Percentiles rank a stretch among this genome's conserved stretches.
phyloP scores from a whole-genome alignment of 306 rosid species.

The Pterocarpus macrocarpus region DNA sequence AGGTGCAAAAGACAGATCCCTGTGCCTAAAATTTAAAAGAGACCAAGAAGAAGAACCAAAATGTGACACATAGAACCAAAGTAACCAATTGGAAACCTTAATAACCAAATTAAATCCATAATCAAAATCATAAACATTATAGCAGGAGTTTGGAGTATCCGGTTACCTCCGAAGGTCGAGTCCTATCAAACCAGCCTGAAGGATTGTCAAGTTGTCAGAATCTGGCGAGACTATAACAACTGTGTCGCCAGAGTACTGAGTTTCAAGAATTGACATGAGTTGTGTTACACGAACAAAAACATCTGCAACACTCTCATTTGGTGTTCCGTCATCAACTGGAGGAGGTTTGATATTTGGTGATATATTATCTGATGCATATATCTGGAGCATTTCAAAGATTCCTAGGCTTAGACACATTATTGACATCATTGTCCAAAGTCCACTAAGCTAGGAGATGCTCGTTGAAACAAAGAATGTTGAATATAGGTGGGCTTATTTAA shows the following conservation, averaged over 20 bases:
- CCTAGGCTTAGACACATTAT: neutral
- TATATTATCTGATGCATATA: slow-evolving; percentile 78
- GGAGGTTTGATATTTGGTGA: slow-evolving; percentile 83
- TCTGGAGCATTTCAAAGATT: slow-evolving; percentile 53
- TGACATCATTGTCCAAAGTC: neutral
- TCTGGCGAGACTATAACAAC: slow-evolving; percentile 91
- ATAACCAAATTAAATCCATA: neutral
- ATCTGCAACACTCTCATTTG: slow-evolving; percentile 91
- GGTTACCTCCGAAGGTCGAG: slow-evolving; percentile 85
- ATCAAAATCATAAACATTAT: slow-evolving; percentile 2
- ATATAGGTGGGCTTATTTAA: neutral
- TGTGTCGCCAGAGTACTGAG: slow-evolving; percentile 83
- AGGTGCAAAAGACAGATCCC: slow-evolving; percentile 81
- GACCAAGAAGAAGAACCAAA: neutral
- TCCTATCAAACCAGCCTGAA: slow-evolving; percentile 88
- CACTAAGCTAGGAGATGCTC: slow-evolving; percentile 1
- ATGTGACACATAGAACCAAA: neutral
- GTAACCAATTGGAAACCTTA: slow-evolving; percentile 10
- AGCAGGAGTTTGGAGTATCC: slow-evolving; percentile 12
- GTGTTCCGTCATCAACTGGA: slow-evolving; percentile 83
- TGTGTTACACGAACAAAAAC: slow-evolving; percentile 91
- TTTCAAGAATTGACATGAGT: slow-evolving; percentile 96
- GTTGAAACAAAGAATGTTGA: neutral
- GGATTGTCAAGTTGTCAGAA: slow-evolving; percentile 87
- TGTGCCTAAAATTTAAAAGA: slow-evolving; percentile 70